phyloP scores from a whole-genome alignment of 2,329 filamentous ascomycete genomes.

The Shiraia bambusicola region DNA sequence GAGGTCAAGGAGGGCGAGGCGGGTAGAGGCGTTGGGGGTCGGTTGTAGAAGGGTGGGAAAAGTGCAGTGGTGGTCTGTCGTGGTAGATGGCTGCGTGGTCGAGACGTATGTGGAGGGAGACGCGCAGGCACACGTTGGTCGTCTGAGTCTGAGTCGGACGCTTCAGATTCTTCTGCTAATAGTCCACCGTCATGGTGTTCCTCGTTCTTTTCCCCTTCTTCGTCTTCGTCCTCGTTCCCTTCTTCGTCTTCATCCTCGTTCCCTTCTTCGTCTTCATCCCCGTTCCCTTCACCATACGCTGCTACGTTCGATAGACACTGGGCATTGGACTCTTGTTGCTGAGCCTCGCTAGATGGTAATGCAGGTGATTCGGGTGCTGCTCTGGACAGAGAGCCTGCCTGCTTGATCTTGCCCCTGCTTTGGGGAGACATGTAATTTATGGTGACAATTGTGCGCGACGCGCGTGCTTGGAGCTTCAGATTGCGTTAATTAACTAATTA shows the following conservation, averaged over 20 bases:
- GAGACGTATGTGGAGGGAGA: slow-evolving; percentile 47
- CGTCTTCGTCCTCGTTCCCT: slow-evolving; percentile 18
- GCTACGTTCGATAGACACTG: background rate
- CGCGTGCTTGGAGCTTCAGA: slow-evolving; percentile 20
- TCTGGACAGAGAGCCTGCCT: slow-evolving; percentile 48
- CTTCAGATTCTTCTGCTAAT: slow-evolving; percentile 26
- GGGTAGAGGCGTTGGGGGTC: slow-evolving; percentile 90
- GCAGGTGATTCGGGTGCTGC: slow-evolving; percentile 52
- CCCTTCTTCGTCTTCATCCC: slow-evolving; percentile 16
- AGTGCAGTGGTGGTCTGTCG: slow-evolving; percentile 38
- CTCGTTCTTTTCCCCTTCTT: slow-evolving; percentile 18
- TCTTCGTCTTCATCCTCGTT: slow-evolving; percentile 12
- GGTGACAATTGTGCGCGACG: slow-evolving; percentile 1
- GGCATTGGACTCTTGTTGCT: background rate
- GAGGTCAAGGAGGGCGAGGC: slow-evolving; percentile 92
- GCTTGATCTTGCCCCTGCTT: slow-evolving; percentile 45
- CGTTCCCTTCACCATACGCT: slow-evolving; percentile 8
- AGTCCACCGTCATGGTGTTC: slow-evolving; percentile 17
- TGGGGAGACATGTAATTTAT: slow-evolving; percentile 46
- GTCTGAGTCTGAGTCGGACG: slow-evolving; percentile 13
- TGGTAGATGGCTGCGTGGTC: slow-evolving; percentile 49
- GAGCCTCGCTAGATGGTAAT: slow-evolving; percentile 35
- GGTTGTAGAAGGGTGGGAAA: slow-evolving; percentile 93
- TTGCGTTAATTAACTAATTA: slow-evolving; percentile 9
- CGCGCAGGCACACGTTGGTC: slow-evolving; percentile 13